Base-by-base conservation (phyloP, 306 rosid species). In the Senna tora region DNA sequence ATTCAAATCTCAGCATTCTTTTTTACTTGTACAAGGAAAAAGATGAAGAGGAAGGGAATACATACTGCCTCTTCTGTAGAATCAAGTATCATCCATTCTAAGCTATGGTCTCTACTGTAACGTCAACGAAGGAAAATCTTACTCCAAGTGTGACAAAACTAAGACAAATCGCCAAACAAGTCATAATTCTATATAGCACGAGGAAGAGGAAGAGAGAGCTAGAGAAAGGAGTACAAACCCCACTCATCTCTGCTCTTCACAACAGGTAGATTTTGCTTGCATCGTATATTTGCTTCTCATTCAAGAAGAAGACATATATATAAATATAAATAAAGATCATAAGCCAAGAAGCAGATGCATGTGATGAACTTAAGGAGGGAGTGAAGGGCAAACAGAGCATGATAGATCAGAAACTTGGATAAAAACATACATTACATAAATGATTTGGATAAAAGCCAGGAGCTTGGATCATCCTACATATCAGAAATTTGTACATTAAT, bases 401-500 rank as follows among this genome's bases (percentile, higher is more conserved):
- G 9, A 5, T 6, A 64, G 7, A 65, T 7, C 21, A 13, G 22
- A 28, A 42, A 34, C 11, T 32, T 9, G 2, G 10, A 41, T 25
- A 19, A n/a, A 13, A 16, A 47, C 9, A 67, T 4, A 51, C 70
- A 75, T 41, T 28, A 85, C 79, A 83, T 68, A 47, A 19, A 79
- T 51, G 76, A 7, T 49, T 34, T 22, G 47, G 72, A 79, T 74
- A 28, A 75, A 53, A 50, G 19, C 45, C 1, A 19, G 38, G 41
- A 25, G 34, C 25, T 70, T 36, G 62, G 8, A 36, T 33, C 41
- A 52, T 60, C 62, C 58, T 21, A 74, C 55, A 62, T 55, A 57
- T 12, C 20, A 75, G 25, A 54, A 58, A 77, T 21, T 66, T 84
- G 32, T 86, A 86, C 95, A 82, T 58, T 11, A 69, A 84, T 69